Evolutionary conservation across 1,139 yeast genomes (phyloP), one percentile per base, ranked within the genome.

Genomic region (Lodderomyces parapsilosis): DNA sequence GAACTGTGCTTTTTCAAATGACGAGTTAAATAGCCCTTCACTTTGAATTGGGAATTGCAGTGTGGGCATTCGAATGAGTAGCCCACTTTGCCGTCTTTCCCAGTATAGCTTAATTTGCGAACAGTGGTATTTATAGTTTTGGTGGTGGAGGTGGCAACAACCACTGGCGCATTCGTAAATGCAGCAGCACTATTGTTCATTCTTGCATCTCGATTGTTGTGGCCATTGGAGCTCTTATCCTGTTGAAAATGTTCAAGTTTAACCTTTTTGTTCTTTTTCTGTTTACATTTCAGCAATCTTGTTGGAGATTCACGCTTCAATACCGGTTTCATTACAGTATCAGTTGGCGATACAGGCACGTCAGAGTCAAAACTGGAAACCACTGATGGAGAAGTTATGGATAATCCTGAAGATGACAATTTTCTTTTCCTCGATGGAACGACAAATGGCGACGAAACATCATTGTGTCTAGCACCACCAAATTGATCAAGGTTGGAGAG

Each of bases 11-110:
- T 79, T 57, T 76, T 78, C 57, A 73, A 56, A 56, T 78, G 83
- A 48, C 83, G 69, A 5, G 82, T 78, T 45, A 78, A 63, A 54
- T 79, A 78, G 1, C 81, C 78, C 44, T 77, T 74, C n/a, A 78
- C 81, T 53, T 72, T 76, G 55, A 79, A 77, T 31, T 62, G 61
- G 3, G 79, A 73, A 36, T 64, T 62, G 53, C 83, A 78, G 48
- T 64, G 63, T 1, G 63, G 56, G 56, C 83, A 78, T 48, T 47
- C 51, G 37, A 49, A 48, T 13, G 40, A 32, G 25, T 48, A 47
- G 24, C 44, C 50, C 10, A 46, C 36, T 11, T 19, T 39, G 3
- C 53, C 53, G 13, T 47, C 46, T 27, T 42, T 45, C 2, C 48
- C 39, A 2, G 53, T 45, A 14, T 43, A 45, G n/a, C 51, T 43